Evolutionary conservation across 2,329 filamentous ascomycete genomes (phyloP).

Genomic region (Bipolaris zeicola): DNA sequence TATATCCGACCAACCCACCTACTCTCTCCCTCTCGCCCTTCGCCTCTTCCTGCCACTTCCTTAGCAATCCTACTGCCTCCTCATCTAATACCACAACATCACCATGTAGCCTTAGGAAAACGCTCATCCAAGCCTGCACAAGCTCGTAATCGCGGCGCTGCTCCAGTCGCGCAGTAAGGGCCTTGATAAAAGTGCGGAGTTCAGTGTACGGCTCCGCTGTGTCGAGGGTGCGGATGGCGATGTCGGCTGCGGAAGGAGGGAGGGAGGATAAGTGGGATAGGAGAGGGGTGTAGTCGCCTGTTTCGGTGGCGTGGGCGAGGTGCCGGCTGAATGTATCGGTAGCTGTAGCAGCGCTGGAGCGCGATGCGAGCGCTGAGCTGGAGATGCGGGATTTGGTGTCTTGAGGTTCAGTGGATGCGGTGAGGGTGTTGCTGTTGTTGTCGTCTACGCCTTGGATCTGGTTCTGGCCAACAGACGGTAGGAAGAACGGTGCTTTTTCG

Average conservation of each 20-base stretch:
- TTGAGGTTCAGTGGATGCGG: slow-evolving; percentile 11
- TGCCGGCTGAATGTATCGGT: slow-evolving; percentile 56
- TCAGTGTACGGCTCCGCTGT: slow-evolving; percentile 65
- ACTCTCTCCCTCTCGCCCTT: slow-evolving; percentile 73
- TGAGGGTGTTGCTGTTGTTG: slow-evolving; percentile 17
- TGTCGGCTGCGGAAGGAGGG: slow-evolving; percentile 81
- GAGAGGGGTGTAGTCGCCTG: slow-evolving; percentile 69
- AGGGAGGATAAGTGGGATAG: slow-evolving; percentile 80
- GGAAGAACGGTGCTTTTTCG: slow-evolving; percentile 94
- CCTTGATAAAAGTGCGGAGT: slow-evolving; percentile 77
- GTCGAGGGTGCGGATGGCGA: slow-evolving; percentile 83
- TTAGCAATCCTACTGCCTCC: slow-evolving; percentile 64
- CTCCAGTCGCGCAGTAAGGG: slow-evolving; percentile 72
- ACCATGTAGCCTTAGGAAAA: slow-evolving; percentile 81
- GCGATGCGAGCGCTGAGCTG: slow-evolving; percentile 40
- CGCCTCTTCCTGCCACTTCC: slow-evolving; percentile 74
- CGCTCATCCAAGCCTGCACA: slow-evolving; percentile 95
- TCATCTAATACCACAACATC: slow-evolving; percentile 60
- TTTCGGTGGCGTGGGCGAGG: slow-evolving; percentile 55
- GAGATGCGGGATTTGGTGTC: slow-evolving; percentile 41
- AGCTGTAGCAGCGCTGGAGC: slow-evolving; percentile 34
- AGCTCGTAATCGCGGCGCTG: slow-evolving; percentile 86
- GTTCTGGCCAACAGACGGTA: slow-evolving; percentile 67
- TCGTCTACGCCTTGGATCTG: slow-evolving; percentile 20
- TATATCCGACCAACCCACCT: slow-evolving; percentile 81